Percentiles rank a stretch among this genome's conserved stretches.
These are phyloP conservation scores for Psidium guajava DNA, from an alignment of 345 rosid genomes.

Conservation along the genomic window DNA sequence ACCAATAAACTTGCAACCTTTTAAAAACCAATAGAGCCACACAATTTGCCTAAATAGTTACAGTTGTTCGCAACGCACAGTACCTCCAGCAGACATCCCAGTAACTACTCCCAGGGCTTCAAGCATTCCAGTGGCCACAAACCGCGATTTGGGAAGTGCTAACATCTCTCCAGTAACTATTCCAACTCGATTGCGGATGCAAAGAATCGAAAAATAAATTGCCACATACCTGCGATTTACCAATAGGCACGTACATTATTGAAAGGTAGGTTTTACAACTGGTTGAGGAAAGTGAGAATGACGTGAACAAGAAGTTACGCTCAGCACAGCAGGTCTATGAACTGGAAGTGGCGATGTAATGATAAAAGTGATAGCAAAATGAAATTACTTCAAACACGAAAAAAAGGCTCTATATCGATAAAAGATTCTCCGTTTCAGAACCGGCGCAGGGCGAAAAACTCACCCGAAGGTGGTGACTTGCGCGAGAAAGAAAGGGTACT, in stretches of 20 bases:
- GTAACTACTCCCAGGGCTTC: constrained; percentile 75
- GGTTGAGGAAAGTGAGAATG: neutral
- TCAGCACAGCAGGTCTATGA: neutral
- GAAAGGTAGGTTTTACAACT: neutral
- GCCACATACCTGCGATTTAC: constrained; percentile 42
- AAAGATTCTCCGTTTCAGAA: neutral
- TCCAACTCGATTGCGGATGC: constrained; percentile 42
- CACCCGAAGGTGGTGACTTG: constrained; percentile 86
- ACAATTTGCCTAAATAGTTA: neutral
- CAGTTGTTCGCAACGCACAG: neutral
- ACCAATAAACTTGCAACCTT: neutral
- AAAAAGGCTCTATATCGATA: neutral
- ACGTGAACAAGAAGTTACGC: neutral
- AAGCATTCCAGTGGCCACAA: constrained; percentile 48
- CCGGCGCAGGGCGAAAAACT: neutral
- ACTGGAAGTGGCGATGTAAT: neutral
- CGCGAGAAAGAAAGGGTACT: constrained; percentile 78
- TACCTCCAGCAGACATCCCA: constrained; percentile 94
- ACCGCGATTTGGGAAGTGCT: constrained; percentile 58
- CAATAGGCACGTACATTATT: neutral
- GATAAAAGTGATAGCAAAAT: neutral
- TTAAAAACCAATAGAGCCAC: neutral
- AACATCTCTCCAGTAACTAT: constrained; percentile 71
- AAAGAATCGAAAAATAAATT: constrained; percentile 57
- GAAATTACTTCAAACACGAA: neutral